Evolutionary conservation across 176 grass and related monocot genomes (phyloP).

Genomic region (Pontederia crassipes): DNA sequence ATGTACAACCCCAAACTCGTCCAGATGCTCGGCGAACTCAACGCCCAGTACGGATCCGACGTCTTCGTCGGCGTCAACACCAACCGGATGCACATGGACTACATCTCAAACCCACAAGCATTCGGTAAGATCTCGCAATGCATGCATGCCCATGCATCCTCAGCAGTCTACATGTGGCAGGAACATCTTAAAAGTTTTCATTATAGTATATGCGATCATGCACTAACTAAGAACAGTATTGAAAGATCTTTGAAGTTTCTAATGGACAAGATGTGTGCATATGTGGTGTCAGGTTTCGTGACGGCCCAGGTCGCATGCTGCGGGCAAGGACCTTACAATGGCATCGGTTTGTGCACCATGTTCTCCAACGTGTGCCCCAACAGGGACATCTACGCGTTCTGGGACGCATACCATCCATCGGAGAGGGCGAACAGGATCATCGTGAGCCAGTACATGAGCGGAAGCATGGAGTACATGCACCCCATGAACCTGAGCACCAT

Average conservation of each 20-base stretch:
- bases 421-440: conserved; percentile 75
- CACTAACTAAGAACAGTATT: no score
- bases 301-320: conserved; percentile 62
- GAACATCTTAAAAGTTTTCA: no score
- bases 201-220: no score
- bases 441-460: conserved; percentile 44
- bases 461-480: conserved; percentile 28
- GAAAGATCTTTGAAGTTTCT: no score
- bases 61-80: conserved; percentile 64
- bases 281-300: conserved; percentile 32
- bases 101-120: conserved; percentile 47
- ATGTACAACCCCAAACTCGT: conserved; percentile 65
- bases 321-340: conserved; percentile 70
- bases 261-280: background rate
- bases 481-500: conserved; percentile 89
- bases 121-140: conserved; percentile 18
- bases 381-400: conserved; percentile 62
- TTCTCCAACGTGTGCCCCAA: conserved; percentile 49
- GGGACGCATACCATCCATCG: conserved; percentile 85
- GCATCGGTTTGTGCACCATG: conserved; percentile 71
- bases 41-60: conserved; percentile 24
- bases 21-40: conserved; percentile 24
- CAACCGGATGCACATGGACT: conserved; percentile 49
- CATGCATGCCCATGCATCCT: background rate
- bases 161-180: no score